Conservation (phyloP, 1,139 yeast species). For the Debaryomyces fabryi region DNA sequence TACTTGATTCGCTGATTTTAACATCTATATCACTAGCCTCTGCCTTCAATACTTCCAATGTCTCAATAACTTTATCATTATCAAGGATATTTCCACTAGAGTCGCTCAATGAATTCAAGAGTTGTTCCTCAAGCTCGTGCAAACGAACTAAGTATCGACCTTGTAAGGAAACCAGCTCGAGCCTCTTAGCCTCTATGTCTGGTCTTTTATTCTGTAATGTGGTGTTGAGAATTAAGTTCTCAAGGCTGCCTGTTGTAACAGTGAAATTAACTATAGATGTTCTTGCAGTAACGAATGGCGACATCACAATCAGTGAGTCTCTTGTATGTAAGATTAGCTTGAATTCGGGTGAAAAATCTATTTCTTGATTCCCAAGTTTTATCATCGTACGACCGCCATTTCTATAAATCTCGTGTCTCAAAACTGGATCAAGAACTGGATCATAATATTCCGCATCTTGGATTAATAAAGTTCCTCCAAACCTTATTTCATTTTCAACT, state of each 20-base stretch:
- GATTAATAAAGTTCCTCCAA: constrained; percentile 76
- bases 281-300: constrained; percentile 63
- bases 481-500: constrained; percentile 77
- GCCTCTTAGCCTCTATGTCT: constrained; percentile 62
- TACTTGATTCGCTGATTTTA: constrained; percentile 57
- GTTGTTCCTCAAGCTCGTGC: constrained; percentile 58
- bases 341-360: constrained; percentile 72
- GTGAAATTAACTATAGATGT: constrained; percentile 71
- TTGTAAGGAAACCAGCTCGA: constrained; percentile 55
- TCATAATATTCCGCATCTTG: constrained; percentile 82
- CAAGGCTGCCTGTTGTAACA: constrained; percentile 66
- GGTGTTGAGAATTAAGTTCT: constrained; percentile 61
- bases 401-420: constrained; percentile 60
- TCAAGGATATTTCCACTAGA: constrained; percentile 69
- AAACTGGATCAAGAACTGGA: constrained; percentile 66
- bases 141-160: constrained; percentile 62
- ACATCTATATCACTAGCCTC: constrained; percentile 59
- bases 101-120: constrained; percentile 60
- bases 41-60: constrained; percentile 64
- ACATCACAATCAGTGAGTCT: constrained; percentile 52
- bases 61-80: constrained; percentile 58
- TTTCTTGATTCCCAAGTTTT: constrained; percentile 59
- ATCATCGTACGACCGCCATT: constrained; percentile 75
- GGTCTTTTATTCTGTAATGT: constrained; percentile 63
- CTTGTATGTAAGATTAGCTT: constrained; percentile 61